Evolutionary conservation across 2,329 filamentous ascomycete genomes (phyloP).

Genomic region (Didymella arachidicola): DNA sequence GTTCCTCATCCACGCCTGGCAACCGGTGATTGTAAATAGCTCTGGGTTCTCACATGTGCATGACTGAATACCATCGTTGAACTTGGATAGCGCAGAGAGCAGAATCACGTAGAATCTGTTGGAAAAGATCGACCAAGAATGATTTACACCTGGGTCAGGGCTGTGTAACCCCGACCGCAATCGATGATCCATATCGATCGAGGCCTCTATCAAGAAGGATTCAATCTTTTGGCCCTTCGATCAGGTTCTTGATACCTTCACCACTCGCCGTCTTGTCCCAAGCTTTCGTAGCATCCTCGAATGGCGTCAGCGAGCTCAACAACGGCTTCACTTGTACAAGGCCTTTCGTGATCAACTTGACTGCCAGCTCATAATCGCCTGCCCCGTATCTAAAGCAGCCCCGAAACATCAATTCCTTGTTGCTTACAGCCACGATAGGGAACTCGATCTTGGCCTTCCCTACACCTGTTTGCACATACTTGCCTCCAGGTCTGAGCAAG

Average conservation of each 20-base stretch:
- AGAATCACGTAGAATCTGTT: not conserved
- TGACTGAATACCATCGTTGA: not conserved
- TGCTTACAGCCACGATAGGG: conserved; percentile 90
- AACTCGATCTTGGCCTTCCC: conserved; percentile 92
- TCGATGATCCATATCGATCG: not conserved
- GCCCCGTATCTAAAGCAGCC: conserved; percentile 45
- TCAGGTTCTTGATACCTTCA: conserved; percentile 48
- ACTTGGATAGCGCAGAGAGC: not conserved
- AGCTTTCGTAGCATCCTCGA: conserved; percentile 41
- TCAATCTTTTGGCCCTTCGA: conserved; percentile 38
- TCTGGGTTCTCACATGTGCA: not conserved
- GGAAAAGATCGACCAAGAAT: not conserved
- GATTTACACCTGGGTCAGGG: not conserved
- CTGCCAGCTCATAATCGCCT: conserved; percentile 45
- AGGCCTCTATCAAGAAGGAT: not conserved
- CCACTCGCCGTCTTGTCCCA: conserved; percentile 45
- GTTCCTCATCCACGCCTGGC: not conserved
- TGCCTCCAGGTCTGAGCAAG: conserved; percentile 88
- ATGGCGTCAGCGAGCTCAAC: conserved; percentile 40
- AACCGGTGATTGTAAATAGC: not conserved
- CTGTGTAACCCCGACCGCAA: not conserved
- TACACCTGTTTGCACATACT: conserved; percentile 93
- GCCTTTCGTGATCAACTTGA: conserved; percentile 33
- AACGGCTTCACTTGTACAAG: conserved; percentile 38
- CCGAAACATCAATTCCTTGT: conserved; percentile 72